These are phyloP conservation scores for Trifolium dubium DNA, from an alignment of 306 rosid species.

Conservation along the genomic window DNA sequence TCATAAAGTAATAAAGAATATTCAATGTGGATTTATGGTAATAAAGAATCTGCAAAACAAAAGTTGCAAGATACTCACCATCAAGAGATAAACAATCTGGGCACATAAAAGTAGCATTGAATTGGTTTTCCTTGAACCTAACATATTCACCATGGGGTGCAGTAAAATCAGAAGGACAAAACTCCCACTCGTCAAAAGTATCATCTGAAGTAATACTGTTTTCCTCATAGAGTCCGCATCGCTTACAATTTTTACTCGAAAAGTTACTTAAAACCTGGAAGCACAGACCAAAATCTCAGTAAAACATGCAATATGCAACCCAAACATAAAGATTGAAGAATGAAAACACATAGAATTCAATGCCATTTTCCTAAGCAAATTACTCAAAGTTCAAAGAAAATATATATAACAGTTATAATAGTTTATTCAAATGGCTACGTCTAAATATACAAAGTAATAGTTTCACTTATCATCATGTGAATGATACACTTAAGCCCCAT, in stretches of 20 bases:
- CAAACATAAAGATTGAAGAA: constrained; percentile 1
- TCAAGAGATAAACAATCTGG: constrained; percentile 54
- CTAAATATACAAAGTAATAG: too few relatives aligned
- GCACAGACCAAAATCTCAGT: constrained; percentile 36
- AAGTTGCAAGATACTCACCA: constrained; percentile 58
- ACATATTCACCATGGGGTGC: constrained; percentile 58
- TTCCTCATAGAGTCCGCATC: constrained; percentile 93
- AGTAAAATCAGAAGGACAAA: constrained; percentile 81
- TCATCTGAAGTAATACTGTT: constrained; percentile 66
- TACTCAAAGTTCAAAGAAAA: constrained; percentile 20
- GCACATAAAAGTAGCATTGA: constrained; percentile 75
- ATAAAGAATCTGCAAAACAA: neutral
- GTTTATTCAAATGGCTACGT: neutral
- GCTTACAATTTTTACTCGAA: constrained; percentile 66
- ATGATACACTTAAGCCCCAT: neutral
- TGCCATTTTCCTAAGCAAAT: constrained; percentile 24
- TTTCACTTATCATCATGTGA: too few relatives aligned
- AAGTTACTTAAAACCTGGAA: constrained; percentile 77
- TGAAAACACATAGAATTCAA: constrained; percentile 1
- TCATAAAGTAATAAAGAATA: constrained; percentile 10
- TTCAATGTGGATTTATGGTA: neutral
- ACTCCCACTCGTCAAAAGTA: constrained; percentile 85
- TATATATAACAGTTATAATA: neutral
- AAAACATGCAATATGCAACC: constrained; percentile 12
- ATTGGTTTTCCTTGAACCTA: constrained; percentile 64